Base-by-base conservation (phyloP, 2,329 filamentous ascomycete genomes). In the Zalaria sp. region DNA sequence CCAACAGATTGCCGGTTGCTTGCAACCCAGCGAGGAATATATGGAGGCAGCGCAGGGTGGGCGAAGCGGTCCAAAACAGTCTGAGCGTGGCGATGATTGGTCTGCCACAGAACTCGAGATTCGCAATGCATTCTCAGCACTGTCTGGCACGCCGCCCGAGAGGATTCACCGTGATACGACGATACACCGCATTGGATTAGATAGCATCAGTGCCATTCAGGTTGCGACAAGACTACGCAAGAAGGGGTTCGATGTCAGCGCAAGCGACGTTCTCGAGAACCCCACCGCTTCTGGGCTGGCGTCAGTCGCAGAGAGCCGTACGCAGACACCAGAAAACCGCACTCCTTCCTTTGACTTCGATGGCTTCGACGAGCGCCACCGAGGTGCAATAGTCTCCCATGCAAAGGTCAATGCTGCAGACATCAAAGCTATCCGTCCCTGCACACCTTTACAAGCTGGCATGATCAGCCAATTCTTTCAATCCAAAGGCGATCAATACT, bases 131-230 rank as follows among this genome's bases (percentile, higher is more conserved):
- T 58, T 88, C 11, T 68, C 75, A 0, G 61, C 61, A 5, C 67
- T 91, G 25, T 77, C 81, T 1, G 63, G 67, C 2, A 59, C 72
- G 4, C 56, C 72, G 0, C 43, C 56, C 2, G 52, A 66, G 0
- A 63, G 62, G 0, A 79, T 94, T 37, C 52, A 56, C 3, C 69
- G 68, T 8, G 56, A 71, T 6, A 85, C 77, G 0, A 86, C 83
- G 0, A 85, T 96, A 38, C 93, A 89, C 52, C 78, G 82, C 44
- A 73, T 94, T n/a, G 89, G 89, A 0, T 65, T 95, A 3, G 88
- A 95, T 59, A 95, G 88, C 56, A 91, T 96, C 53, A 88, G 82
- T 46, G 83, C 86, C 0, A 70, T 76, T 10, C 87, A 94, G 53
- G 68, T 94, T 6, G 83, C 86, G 1, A 71, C 75, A 1, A 63